Base-by-base conservation (phyloP, 129 eudicot species). In the Gnaphalium uliginosum region DNA sequence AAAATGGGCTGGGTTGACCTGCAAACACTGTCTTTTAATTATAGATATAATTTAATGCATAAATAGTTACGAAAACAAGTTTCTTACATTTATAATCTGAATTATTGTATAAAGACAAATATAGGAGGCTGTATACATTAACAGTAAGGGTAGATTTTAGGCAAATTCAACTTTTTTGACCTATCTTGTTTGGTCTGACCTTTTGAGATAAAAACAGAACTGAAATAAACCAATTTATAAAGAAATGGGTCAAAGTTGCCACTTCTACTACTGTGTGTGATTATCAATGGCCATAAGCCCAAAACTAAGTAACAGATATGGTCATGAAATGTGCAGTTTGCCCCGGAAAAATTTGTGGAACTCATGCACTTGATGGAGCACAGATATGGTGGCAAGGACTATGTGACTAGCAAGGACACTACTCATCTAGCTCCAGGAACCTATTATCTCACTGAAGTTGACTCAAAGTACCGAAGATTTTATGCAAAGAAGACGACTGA, bases 381-480 rank as follows among this genome's bases (percentile, higher is more conserved):
- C 59, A 86, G 99, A 73, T 94, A 94, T 27, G 99, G 99, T 6
- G 97, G 83, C 27, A 94, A 94, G 75, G 96, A 94, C 88, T 94
- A 78, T 4, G 96, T 84, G 71, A 94, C 99, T 7, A 90, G 85
- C 87, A 94, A 91, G 82, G 99, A 94, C 82, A 76, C 79, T 4
- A 90, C 87, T 60, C 99, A 90, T 78, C 80, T 94, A n/a, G 87
- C 97, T 64, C 92, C 97, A 0, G 99, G 96, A 11, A 88, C 99
- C 35, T 91, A 87, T 77, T 94, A 88, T 77, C 93, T 94, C 74
- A 91, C 97, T 17, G 92, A 94, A 78, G 97, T 91, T 8, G 99
- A 94, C 67, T 83, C 96, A 23, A 89, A 81, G 86, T 94, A 94
- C 80, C 83, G 97, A 61, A 87, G 99, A 84, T 94, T 88, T 78